Evolutionary conservation across 345 rosid genomes (phyloP), one percentile per base, ranked within the genome.

Genomic region (Syzygium aromaticum): DNA sequence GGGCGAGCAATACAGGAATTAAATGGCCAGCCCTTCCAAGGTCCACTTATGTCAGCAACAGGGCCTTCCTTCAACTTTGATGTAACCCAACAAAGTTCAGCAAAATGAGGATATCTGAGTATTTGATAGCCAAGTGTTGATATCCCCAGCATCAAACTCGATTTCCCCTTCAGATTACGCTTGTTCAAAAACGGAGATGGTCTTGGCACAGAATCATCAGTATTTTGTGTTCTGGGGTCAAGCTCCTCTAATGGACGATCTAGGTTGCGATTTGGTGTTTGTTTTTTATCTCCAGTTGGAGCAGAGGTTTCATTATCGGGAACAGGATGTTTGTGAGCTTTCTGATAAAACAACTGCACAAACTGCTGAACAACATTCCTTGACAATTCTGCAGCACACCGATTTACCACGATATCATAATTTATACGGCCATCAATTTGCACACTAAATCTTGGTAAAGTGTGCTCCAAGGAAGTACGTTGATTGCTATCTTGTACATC

Each of bases 1-100:
- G 99, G 98, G 87, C 95, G 94, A 90, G 94, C 90, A 84, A 97
- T 92, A 89, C 99, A 98, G 46, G 98, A 92, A 93, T 98, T 96
- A 91, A 98, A 98, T 46, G 99, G 98, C 99, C 99, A 96, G 84
- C 96, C 96, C 92, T 93, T 98, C 98, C 98, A 95, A 33, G 96
- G 95, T 56, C 99, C 98, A 83, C 92, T 89, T 86, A 93, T 90
- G 87, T 98, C 98, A 54, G 94, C 92, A 89, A 91, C 92, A 86
- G 99, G 99, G 86, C 99, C 99, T 90, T 94, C 97, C 91, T 94
- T 96, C 84, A 98, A 93, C 92, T 95, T 98, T 54, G 99, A 96
- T 59, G 99, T 94, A 73, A 95, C 93, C 99, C 99, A 98, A 90
- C 99, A 96, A 86, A 97, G 98, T 91, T 96, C 99, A 88, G 99